phyloP scores from a whole-genome alignment of 2,329 filamentous ascomycete genomes.

The Teratosphaeria viscida region DNA sequence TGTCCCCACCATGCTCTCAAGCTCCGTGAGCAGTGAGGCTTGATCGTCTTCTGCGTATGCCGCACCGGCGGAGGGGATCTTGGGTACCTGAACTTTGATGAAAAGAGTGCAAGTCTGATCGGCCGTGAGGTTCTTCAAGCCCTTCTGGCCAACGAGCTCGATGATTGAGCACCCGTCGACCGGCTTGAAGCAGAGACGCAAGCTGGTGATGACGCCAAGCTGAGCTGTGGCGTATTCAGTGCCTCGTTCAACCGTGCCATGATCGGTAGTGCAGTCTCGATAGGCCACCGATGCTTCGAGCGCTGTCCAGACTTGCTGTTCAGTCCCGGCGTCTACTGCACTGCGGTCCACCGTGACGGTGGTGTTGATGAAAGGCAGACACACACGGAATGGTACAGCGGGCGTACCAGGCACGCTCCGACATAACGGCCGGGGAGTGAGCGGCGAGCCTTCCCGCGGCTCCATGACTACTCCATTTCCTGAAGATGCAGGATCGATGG shows the following conservation, averaged over 20 bases:
- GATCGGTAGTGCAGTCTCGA: neutral
- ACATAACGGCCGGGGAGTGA: neutral
- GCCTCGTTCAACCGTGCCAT: neutral
- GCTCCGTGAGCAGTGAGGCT: conserved; percentile 20
- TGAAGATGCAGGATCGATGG: neutral
- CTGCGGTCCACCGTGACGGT: conserved; percentile 11
- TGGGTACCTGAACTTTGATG: conserved; percentile 18
- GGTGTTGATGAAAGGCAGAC: conserved; percentile 20
- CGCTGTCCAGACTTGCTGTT: conserved; percentile 20
- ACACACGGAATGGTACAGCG: neutral
- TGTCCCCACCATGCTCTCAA: conserved; percentile 25
- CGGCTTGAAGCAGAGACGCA: conserved; percentile 23
- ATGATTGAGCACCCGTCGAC: conserved; percentile 13
- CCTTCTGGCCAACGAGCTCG: conserved; percentile 22
- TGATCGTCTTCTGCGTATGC: conserved; percentile 10
- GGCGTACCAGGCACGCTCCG: neutral
- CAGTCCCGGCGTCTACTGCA: conserved; percentile 15
- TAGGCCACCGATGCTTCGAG: conserved; percentile 18
- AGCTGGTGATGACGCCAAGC: conserved; percentile 15
- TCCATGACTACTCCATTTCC: neutral
- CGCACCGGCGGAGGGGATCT: conserved; percentile 3
- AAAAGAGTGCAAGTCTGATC: conserved; percentile 19
- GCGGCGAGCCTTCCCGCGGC: neutral
- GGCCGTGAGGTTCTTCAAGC: conserved; percentile 13
- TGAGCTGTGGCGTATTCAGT: neutral